These are phyloP conservation scores for Penicillium roqueforti DNA, from an alignment of 495 filamentous ascomycete species.

Conservation along the genomic window DNA sequence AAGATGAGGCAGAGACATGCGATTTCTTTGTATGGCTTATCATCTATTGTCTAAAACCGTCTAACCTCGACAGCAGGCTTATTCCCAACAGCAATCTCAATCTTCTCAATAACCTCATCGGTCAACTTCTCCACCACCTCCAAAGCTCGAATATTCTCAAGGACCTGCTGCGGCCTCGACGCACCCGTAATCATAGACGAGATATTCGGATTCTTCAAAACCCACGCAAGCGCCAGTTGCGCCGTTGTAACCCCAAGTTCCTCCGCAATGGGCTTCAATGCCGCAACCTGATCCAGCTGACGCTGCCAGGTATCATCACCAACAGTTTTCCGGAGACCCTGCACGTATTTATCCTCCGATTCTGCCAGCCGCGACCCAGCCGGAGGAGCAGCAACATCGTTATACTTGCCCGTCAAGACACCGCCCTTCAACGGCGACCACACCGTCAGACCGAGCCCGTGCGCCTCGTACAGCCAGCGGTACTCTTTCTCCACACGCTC, in stretches of 20 bases:
- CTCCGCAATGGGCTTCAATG: conserved; percentile 60
- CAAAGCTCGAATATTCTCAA: conserved; percentile 64
- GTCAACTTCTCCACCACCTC: conserved; percentile 58
- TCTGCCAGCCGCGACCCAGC: conserved; percentile 38
- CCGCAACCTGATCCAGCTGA: conserved; percentile 27
- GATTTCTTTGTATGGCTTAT: background rate
- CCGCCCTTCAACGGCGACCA: conserved; percentile 71
- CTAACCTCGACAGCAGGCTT: conserved; percentile 47
- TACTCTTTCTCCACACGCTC: conserved; percentile 76
- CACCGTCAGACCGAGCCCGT: conserved; percentile 66
- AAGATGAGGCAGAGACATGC: background rate
- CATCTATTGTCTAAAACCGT: conserved; percentile 15
- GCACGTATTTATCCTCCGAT: conserved; percentile 35
- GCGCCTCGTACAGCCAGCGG: conserved; percentile 57
- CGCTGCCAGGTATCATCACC: conserved; percentile 19
- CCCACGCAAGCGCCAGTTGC: conserved; percentile 72
- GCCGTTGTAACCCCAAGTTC: conserved; percentile 60
- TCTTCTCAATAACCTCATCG: conserved; percentile 62
- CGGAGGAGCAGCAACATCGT: conserved; percentile 45
- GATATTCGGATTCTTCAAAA: conserved; percentile 70
- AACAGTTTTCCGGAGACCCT: conserved; percentile 27
- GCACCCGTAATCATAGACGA: conserved; percentile 75
- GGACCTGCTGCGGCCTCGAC: conserved; percentile 65
- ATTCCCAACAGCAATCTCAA: conserved; percentile 62
- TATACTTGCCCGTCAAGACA: conserved; percentile 79